Base-by-base conservation (phyloP, 108 stramenopile species). In the Nannochloropsis salina region DNA sequence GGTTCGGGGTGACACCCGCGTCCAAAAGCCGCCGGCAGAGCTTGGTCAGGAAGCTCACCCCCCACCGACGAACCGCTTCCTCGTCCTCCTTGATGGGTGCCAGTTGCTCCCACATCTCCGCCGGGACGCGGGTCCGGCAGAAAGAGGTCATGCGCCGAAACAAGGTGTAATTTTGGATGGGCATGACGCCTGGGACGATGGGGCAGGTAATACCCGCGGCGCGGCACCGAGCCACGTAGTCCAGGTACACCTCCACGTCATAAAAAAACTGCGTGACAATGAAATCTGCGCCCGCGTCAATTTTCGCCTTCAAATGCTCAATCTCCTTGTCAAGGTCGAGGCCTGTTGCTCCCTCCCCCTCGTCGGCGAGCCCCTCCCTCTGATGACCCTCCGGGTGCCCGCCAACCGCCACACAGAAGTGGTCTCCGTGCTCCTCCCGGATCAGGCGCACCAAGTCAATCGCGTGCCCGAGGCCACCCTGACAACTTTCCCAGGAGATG, bases 251-350 rank as follows among this genome's bases (percentile, higher is more conserved):
- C 43, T 92, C 89, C 8, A 91, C 89, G 86, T 97, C 96, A 86
- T 97, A 98, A 87, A 98, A 97, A 90, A 98, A 97, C 89, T 98
- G 98, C 12, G 96, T 97, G 80, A 97, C 90, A 80, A 98, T 93
- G 85, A 98, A 97, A 88, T 97, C 96, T 21, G 96, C 96, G 40
- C 98, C 96, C 6, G 95, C 96, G 61, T 95, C 94, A 18, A 98
- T 61, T 91, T 98, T 98, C 80, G 94, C 92, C 85, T 96, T 97
- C 86, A 98, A 90, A 90, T 95, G 94, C 83, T 81, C 44, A 86
- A 98, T 86, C 89, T 98, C 96, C 42, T 91, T 91, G 45, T 93
- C 92, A 12, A 11, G 21, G 5, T n/a, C 40, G 2, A 21, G 8
- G 12, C 21, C 9, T 47, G 41, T 43, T 15, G 83, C 44, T 21